Base-by-base conservation (phyloP, 139 green algal species). In the Volvox africanus region DNA sequence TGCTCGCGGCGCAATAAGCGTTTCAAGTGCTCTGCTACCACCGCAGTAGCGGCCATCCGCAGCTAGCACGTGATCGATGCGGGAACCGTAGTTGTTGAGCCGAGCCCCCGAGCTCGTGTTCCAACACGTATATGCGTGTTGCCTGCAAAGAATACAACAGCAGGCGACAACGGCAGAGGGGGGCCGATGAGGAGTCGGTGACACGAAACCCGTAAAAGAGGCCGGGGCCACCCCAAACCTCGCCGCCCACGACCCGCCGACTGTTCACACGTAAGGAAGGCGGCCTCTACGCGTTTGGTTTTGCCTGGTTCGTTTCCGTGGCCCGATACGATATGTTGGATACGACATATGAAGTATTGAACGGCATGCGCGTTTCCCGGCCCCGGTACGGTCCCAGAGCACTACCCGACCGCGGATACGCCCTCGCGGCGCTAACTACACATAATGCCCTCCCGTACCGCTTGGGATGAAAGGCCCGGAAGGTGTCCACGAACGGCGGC, bases 101-200 rank as follows among this genome's bases (percentile, higher is more conserved):
- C 97, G 92, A 1, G 96, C 96, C 1, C 94, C 93, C 0, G 92
- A 95, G 20, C 89, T 82, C 9, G 93, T 95, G 82, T 83, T 95
- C 97, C 97, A 99, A 91, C 96, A 98, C 1, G 97, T 98, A 92
- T 94, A 99, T 0, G 96, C 97, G 20, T 93, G 30, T 0, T 28
- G 86, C 62, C 95, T 94, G 89, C 44, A 9, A 55, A 55, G 44
- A 55, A 9, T 9, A 55, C 44, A 55, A 55, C 9, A 9, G 44
- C 5, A 14, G 44, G 9, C 44, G 9, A 55, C n/a, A 55, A 9
- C 5, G 44, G 44, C 44, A 55, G 9, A 55, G 44, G 9, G 5
- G 9, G 44, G 9, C 9, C 9, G 44, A 55, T 14, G 44, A n/a
- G 30, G 33, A 68, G 62, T 30, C 1, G 36, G 36, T 5, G 21